phyloP scores from a whole-genome alignment of 257 asterid species.

The Solanum pinnatisectum region DNA sequence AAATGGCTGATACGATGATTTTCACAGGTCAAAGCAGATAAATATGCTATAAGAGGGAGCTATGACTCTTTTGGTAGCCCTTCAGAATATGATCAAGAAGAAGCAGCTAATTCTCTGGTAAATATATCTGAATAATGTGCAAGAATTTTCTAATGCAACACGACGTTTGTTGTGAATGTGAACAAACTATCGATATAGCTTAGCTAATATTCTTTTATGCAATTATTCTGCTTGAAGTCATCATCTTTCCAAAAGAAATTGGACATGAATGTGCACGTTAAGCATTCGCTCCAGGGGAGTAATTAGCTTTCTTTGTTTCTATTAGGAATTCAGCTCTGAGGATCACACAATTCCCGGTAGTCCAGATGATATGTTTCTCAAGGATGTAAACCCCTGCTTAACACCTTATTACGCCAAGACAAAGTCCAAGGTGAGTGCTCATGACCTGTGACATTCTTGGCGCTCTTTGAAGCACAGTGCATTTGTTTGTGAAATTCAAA shows the following conservation, averaged over 20 bases:
- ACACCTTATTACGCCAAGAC: conserved; percentile 67
- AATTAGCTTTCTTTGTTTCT: background rate
- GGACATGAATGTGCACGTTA: conserved; percentile 15
- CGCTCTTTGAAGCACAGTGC: too few species aligned
- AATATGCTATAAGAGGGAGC: conserved; percentile 47
- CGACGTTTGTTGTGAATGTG: background rate
- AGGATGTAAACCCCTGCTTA: conserved; percentile 89
- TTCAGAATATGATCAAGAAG: conserved; percentile 71
- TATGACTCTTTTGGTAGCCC: conserved; percentile 37
- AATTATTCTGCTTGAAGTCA: background rate
- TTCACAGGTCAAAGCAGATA: conserved; percentile 82
- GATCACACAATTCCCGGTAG: conserved; percentile 67
- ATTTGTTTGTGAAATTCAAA: background rate
- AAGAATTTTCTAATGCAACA: background rate
- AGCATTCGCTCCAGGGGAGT: background rate
- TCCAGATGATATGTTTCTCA: conserved; percentile 79
- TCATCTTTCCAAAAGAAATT: background rate
- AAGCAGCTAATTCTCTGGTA: conserved; percentile 74
- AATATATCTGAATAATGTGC: background rate
- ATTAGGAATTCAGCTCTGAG: conserved; percentile 61
- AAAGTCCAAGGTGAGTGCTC: conserved; percentile 58
- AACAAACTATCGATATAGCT: background rate
- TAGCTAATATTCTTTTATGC: background rate
- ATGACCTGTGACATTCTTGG: background rate
- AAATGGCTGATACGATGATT: background rate